Conservation (phyloP, 1,284 basidiomycete species). For the Phellopilus nigrolimitatus region DNA sequence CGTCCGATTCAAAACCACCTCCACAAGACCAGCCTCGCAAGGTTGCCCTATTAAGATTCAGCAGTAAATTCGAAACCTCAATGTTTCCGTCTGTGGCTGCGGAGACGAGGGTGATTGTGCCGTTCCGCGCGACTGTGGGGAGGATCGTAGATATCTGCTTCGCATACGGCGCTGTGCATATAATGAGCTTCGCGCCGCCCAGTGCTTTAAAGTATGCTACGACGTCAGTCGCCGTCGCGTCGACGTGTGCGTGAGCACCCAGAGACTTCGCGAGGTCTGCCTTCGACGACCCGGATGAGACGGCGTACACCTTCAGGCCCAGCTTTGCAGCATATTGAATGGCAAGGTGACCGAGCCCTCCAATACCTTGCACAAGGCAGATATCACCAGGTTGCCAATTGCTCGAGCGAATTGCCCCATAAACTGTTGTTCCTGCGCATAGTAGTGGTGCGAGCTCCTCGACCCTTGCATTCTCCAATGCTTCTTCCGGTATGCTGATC, state of each 20-base stretch:
- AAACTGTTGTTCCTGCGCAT: conserved; percentile 26
- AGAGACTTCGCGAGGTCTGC: conserved; percentile 27
- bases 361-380: conserved; percentile 30
- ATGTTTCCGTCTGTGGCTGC: conserved; percentile 24
- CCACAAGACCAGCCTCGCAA: conserved; percentile 24
- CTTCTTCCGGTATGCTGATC: conserved; percentile 10
- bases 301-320: conserved; percentile 25
- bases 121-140: conserved; percentile 22
- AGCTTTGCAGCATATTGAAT: conserved; percentile 27
- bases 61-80: conserved; percentile 22
- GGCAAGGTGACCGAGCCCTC: conserved; percentile 29
- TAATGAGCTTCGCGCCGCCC: conserved; percentile 33
- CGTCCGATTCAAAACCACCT: conserved; percentile 22
- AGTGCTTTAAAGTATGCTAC: conserved; percentile 33
- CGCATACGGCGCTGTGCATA: conserved; percentile 33
- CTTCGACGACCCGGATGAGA: conserved; percentile 28
- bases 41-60: conserved; percentile 23
- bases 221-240: conserved; percentile 22
- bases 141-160: conserved; percentile 25
- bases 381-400: conserved; percentile 18
- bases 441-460: conserved; percentile 25
- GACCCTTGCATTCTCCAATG: not conserved
- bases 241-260: conserved; percentile 27
- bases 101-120: conserved; percentile 25
- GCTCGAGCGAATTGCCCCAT: conserved; percentile 15